These are phyloP conservation scores for Aspergillus baeticus DNA, from an alignment of 495 filamentous ascomycete genomes.

Conservation along the genomic window DNA sequence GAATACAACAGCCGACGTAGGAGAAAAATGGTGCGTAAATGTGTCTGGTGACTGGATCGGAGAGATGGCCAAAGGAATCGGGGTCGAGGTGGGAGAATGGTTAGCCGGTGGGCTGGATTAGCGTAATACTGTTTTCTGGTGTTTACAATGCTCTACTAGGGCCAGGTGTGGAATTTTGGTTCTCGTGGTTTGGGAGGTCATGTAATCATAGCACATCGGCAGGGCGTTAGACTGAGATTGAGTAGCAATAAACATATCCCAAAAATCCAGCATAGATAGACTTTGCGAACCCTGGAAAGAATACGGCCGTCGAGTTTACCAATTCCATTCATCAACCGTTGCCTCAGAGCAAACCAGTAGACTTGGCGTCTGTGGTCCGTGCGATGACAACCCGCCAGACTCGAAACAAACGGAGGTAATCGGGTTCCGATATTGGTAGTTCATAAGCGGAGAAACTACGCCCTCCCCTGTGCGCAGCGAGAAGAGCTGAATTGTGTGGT, in stretches of 20 bases:
- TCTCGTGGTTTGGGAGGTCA: neutral
- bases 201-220: constrained; percentile 9
- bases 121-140: constrained; percentile 2
- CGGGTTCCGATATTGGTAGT: constrained; percentile 25
- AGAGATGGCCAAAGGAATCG: constrained; percentile 46
- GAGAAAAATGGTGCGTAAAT: constrained; percentile 50
- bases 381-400: constrained; percentile 20
- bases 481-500: constrained; percentile 39
- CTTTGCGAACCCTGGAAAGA: too few relatives aligned
- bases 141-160: neutral
- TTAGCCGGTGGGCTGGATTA: constrained; percentile 46
- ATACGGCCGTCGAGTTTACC: constrained; percentile 22
- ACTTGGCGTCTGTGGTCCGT: constrained; percentile 35
- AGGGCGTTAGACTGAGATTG: neutral
- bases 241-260: neutral
- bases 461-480: constrained; percentile 35
- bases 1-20: constrained; percentile 40
- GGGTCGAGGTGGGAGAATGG: constrained; percentile 50
- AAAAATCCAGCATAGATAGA: too few relatives aligned
- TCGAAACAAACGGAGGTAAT: constrained; percentile 41
- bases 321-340: constrained; percentile 40
- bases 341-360: constrained; percentile 34
- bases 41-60: constrained; percentile 49
- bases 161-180: too few relatives aligned
- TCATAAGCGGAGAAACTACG: constrained; percentile 32